phyloP scores from a whole-genome alignment of 257 asterid genomes.

The Lithospermum erythrorhizon region DNA sequence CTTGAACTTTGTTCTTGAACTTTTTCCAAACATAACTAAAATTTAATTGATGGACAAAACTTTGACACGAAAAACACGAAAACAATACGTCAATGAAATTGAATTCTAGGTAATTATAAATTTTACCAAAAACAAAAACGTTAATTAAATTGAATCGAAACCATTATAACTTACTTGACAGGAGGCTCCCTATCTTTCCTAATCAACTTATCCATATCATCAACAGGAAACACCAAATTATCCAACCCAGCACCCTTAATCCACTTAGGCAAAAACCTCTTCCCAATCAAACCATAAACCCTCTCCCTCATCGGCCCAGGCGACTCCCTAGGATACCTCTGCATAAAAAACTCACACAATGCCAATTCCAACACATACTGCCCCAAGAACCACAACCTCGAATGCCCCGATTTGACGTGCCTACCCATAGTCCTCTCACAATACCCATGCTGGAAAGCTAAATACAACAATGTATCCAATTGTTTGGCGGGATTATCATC shows the following conservation, averaged over 20 bases:
- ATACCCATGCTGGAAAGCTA: slow-evolving; percentile 88
- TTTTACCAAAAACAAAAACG: too few species aligned
- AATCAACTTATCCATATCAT: slow-evolving; percentile 65
- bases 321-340: slow-evolving; percentile 86
- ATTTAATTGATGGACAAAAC: too few species aligned
- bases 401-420: slow-evolving; percentile 79
- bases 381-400: slow-evolving; percentile 73
- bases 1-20: too few species aligned
- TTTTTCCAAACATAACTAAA: too few species aligned
- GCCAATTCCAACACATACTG: slow-evolving; percentile 79
- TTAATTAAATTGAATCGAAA: too few species aligned
- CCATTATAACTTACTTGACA: slow-evolving; percentile 81
- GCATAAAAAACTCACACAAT: slow-evolving; percentile 85
- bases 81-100: too few species aligned
- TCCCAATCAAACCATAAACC: slow-evolving; percentile 81
- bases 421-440: slow-evolving; percentile 85
- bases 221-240: slow-evolving; percentile 82
- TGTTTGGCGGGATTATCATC: slow-evolving; percentile 94
- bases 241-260: slow-evolving; percentile 81
- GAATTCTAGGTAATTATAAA: too few species aligned
- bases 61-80: too few species aligned
- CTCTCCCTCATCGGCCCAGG: slow-evolving; percentile 99
- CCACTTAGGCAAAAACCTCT: slow-evolving; percentile 81
- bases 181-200: slow-evolving; percentile 81
- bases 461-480: slow-evolving; percentile 69